Conservation (phyloP, 192 early-diverging fungal genomes). For the Podila horticola region DNA sequence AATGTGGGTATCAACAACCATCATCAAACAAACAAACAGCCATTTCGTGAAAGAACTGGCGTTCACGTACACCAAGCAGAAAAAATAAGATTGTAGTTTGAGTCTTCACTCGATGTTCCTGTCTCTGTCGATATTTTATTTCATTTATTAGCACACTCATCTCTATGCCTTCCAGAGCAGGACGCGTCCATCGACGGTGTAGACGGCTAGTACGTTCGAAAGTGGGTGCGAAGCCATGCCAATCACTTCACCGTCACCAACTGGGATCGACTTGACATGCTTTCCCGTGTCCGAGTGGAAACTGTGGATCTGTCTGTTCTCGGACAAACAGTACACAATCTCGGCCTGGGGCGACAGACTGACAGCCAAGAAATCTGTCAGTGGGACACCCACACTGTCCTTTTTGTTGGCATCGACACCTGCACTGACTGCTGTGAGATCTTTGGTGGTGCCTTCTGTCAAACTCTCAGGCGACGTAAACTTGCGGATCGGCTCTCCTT, state of each 20-base stretch:
- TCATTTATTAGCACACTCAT: background rate
- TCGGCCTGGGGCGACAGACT: slow-evolving; percentile 82
- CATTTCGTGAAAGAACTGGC: too few species aligned
- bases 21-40: too few species aligned
- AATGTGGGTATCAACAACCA: too few species aligned
- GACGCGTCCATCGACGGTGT: slow-evolving; percentile 74
- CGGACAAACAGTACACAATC: slow-evolving; percentile 81
- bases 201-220: slow-evolving; percentile 79
- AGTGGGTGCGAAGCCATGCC: slow-evolving; percentile 86
- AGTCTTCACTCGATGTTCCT: background rate
- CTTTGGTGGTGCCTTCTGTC: slow-evolving; percentile 36
- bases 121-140: too few species aligned
- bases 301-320: slow-evolving; percentile 73
- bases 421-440: slow-evolving; percentile 12
- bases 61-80: too few species aligned
- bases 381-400: slow-evolving; percentile 24
- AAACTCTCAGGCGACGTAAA: slow-evolving; percentile 57
- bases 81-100: background rate
- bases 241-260: slow-evolving; percentile 74
- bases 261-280: slow-evolving; percentile 53
- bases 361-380: slow-evolving; percentile 50
- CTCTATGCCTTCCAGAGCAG: slow-evolving; percentile 67
- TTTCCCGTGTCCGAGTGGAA: slow-evolving; percentile 74
- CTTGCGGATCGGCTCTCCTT: slow-evolving; percentile 68
- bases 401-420: slow-evolving; percentile 20